A percentile compares a stretch with the other conserved stretches of the same genome.
phyloP scores from a whole-genome alignment of 2,329 filamentous ascomycete genomes.

The Cladosporium sphaerospermum region DNA sequence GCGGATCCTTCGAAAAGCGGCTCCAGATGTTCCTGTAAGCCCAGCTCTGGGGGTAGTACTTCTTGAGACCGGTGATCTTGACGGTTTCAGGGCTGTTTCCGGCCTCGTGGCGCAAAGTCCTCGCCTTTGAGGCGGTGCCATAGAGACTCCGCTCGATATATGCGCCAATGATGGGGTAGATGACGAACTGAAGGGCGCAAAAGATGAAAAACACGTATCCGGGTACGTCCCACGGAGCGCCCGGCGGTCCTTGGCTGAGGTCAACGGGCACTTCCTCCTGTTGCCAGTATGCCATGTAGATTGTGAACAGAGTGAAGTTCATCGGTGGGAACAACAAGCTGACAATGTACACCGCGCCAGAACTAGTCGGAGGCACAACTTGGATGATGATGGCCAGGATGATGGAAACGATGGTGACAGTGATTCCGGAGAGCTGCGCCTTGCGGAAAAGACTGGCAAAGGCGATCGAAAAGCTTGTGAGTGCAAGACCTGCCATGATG shows the following conservation, averaged over 20 bases:
- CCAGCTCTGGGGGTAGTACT: constrained; percentile 65
- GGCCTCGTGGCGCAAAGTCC: constrained; percentile 36
- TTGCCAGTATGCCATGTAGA: constrained; percentile 72
- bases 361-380: constrained; percentile 57
- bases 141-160: constrained; percentile 68
- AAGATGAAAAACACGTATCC: constrained; percentile 75
- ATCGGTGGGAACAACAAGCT: constrained; percentile 78
- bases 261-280: constrained; percentile 53
- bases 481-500: constrained; percentile 66
- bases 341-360: constrained; percentile 60
- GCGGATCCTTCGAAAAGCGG: constrained; percentile 42
- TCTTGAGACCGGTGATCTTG: constrained; percentile 65
- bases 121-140: constrained; percentile 58
- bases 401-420: constrained; percentile 64
- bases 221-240: constrained; percentile 54
- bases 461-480: constrained; percentile 75
- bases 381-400: constrained; percentile 78
- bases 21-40: constrained; percentile 45
- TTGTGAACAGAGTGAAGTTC: constrained; percentile 82
- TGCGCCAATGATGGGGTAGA: constrained; percentile 69
- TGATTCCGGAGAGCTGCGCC: constrained; percentile 81
- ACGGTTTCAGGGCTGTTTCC: constrained; percentile 48
- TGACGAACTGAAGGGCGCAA: constrained; percentile 67
- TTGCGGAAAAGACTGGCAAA: constrained; percentile 79
- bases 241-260: constrained; percentile 56